Percentiles rank a stretch among this genome's conserved stretches.
phyloP scores from a whole-genome alignment of 2,329 filamentous ascomycete genomes.

The Pseudogymnoascus sp. region DNA sequence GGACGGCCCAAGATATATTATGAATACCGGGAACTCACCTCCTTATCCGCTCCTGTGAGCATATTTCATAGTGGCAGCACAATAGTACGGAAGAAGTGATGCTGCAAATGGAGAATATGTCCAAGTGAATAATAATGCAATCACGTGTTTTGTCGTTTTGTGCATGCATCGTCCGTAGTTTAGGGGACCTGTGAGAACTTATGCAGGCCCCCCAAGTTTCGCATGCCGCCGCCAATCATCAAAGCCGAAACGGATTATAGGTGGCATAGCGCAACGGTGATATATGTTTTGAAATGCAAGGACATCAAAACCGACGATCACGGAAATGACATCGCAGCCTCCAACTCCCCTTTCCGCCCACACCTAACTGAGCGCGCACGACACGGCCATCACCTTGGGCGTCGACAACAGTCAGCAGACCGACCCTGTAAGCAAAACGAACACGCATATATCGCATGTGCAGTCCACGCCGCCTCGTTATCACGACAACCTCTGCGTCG shows the following conservation, averaged over 20 bases:
- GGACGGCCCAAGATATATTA: background rate
- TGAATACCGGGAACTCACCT: background rate
- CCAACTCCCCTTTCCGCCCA: background rate
- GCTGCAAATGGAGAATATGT: background rate
- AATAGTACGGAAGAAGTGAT: background rate
- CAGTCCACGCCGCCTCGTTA: conserved; percentile 1
- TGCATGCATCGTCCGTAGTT: background rate
- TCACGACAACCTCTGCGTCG: background rate
- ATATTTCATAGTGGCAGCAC: background rate
- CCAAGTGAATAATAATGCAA: background rate
- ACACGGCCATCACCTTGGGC: background rate
- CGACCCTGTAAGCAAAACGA: background rate
- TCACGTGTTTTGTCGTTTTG: background rate
- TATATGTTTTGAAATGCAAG: conserved; percentile 4
- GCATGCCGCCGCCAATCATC: background rate
- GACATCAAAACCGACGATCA: conserved; percentile 1
- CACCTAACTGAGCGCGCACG: conserved; percentile 1
- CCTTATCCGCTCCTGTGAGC: background rate
- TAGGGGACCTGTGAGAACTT: background rate
- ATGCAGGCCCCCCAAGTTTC: conserved; percentile 3
- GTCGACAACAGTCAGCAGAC: background rate
- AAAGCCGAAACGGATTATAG: background rate
- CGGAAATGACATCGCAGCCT: conserved; percentile 2
- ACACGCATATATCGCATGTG: conserved; percentile 1
- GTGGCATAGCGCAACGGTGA: background rate